phyloP scores from a whole-genome alignment of 75 land plant species.

The Ceratopteris richardii region DNA sequence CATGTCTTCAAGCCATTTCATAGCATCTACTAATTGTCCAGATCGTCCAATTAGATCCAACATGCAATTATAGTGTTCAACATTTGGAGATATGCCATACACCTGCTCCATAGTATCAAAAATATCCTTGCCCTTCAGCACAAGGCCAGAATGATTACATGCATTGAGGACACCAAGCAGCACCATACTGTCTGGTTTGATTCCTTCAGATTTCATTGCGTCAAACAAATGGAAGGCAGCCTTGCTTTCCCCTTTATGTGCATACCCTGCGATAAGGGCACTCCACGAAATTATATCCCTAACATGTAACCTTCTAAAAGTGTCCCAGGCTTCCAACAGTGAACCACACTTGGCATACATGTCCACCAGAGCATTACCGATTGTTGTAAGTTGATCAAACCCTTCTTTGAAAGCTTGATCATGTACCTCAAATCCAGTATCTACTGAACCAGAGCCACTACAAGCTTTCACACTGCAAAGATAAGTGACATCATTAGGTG shows the following conservation, averaged over 20 bases:
- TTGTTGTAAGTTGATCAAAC: slow-evolving; percentile 18
- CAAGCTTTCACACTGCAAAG: slow-evolving; percentile 41
- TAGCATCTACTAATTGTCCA: slow-evolving; percentile 37
- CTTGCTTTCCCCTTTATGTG: slow-evolving; percentile 37
- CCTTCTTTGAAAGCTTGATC: slow-evolving; percentile 23
- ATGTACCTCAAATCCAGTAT: slow-evolving; percentile 35
- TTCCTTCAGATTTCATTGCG: slow-evolving; percentile 7
- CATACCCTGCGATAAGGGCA: slow-evolving; percentile 50
- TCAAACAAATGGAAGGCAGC: slow-evolving; percentile 19
- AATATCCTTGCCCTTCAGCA: slow-evolving; percentile 23
- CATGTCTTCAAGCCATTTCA: slow-evolving; percentile 25
- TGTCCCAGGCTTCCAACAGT: slow-evolving; percentile 24
- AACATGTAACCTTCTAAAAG: slow-evolving; percentile 24
- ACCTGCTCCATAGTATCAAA: slow-evolving; percentile 26
- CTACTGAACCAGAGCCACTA: slow-evolving; percentile 21
- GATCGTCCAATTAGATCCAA: slow-evolving; percentile 44
- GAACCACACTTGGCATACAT: slow-evolving; percentile 61
- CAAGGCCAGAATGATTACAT: slow-evolving; percentile 52
- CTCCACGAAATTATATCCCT: slow-evolving; percentile 34
- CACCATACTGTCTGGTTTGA: slow-evolving; percentile 36
- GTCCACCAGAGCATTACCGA: slow-evolving; percentile 40
- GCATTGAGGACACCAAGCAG: slow-evolving; percentile 49
- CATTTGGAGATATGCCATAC: slow-evolving; percentile 26
- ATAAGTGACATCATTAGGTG: slow-evolving; percentile 42
- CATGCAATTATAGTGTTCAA: slow-evolving; percentile 46